Evolutionary conservation across 2,329 filamentous ascomycete genomes (phyloP), one percentile per base, ranked within the genome.

Genomic region (Talaromyces sp.): DNA sequence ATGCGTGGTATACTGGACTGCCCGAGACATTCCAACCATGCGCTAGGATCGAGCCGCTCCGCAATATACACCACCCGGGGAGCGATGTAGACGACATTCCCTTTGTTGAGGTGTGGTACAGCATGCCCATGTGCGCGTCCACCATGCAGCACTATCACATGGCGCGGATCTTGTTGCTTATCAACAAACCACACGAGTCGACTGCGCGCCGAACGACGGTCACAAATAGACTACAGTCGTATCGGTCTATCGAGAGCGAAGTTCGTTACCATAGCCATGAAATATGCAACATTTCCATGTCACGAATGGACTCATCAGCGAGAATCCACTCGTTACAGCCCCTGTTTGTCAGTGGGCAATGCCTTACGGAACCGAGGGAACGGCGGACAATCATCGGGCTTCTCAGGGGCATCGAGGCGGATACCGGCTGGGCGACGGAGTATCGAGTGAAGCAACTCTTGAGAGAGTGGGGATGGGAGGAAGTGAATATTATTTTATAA

Each of bases 351-450:
- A 85, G 85, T 28, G 86, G 86, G 0, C 83, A 87, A 68, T 87
- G 85, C 68, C 75, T 88, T 34, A 82, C 79, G 8, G 79, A 84
- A 59, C 72, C 76, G 31, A 75, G 74, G 10, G 86, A 87, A 71
- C 82, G 85, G 16, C 73, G 80, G 40, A 77, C 83, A 1, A 79
- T 88, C 9, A 67, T 89, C 42, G 76, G 80, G 12, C 69, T 89
- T 42, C 72, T 89, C 23, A 76, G 79, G 30, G 84, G 81, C 10
- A 82, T 89, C 31, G 86, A 89, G 70, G 75, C 73, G n/a, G 87
- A 89, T 67, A 79, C 87, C 36, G 87, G 86, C 2, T 88, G 85
- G 81, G 83, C 85, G 2, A 88, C 86, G 55, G 79, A 85, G 66
- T 87, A 88, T 70, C 79, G 86, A 42, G 81, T 85, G 30, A 75